phyloP scores from a whole-genome alignment of 2,329 filamentous ascomycete genomes.

The Escovopsis sp. region DNA sequence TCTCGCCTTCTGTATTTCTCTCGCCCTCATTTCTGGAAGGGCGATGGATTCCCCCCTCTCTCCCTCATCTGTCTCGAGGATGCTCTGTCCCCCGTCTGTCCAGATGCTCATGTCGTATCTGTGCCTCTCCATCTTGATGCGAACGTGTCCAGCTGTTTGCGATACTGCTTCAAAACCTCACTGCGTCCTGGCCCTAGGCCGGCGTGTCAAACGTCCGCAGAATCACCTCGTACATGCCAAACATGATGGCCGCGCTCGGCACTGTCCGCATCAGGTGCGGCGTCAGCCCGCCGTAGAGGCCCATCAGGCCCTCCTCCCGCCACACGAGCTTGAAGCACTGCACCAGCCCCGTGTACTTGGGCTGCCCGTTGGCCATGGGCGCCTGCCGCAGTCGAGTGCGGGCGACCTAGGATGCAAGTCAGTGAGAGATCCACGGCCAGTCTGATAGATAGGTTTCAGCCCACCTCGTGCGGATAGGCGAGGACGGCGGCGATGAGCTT shows the following conservation, averaged over 20 bases:
- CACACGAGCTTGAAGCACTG: slow-evolving; percentile 82
- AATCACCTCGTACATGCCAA: slow-evolving; percentile 65
- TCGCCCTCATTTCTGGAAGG: too few species aligned
- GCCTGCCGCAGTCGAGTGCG: slow-evolving; percentile 75
- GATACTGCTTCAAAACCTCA: neutral
- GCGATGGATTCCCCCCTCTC: too few species aligned
- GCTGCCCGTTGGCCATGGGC: slow-evolving; percentile 52
- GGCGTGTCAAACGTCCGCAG: slow-evolving; percentile 30
- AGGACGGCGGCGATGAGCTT: slow-evolving; percentile 74
- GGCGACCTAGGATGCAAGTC: slow-evolving; percentile 41
- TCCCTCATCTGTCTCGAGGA: too few species aligned
- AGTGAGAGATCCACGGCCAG: too few species aligned
- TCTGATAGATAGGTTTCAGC: too few species aligned
- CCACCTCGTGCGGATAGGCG: slow-evolving; percentile 91
- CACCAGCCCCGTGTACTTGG: slow-evolving; percentile 76
- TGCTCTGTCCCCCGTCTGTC: too few species aligned
- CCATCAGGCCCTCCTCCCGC: slow-evolving; percentile 74
- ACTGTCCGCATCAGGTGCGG: slow-evolving; percentile 85
- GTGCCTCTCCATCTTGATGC: too few species aligned
- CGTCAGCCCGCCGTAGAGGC: slow-evolving; percentile 79
- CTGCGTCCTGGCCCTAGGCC: slow-evolving; percentile 13
- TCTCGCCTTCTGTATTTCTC: too few species aligned
- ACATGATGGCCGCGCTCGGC: slow-evolving; percentile 90
- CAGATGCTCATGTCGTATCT: too few species aligned
- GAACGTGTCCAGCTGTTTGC: neutral